These are phyloP conservation scores for Canna indica DNA, from an alignment of 176 grass and related monocot species.

Conservation along the genomic window DNA sequence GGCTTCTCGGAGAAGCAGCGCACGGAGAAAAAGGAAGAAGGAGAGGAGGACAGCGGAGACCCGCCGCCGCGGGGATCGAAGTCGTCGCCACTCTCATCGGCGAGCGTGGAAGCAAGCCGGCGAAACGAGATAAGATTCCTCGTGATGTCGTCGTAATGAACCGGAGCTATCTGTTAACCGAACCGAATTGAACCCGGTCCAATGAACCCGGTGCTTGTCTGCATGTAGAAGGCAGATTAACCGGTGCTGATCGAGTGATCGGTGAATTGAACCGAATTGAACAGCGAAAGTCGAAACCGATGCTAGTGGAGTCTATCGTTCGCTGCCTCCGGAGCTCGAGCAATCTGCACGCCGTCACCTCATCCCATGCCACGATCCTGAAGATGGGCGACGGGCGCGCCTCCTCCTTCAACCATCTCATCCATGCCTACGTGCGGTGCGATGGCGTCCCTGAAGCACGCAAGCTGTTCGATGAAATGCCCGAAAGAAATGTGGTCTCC, in stretches of 20 bases:
- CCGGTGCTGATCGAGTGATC: no score
- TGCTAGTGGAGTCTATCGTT: constrained; percentile 9
- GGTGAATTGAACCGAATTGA: no score
- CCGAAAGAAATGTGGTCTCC: constrained; percentile 36
- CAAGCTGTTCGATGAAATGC: constrained; percentile 59
- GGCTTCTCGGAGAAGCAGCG: neutral
- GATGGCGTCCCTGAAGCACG: constrained; percentile 19
- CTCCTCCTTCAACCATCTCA: constrained; percentile 45
- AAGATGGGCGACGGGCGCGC: constrained; percentile 28
- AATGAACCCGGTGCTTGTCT: no score
- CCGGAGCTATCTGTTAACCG: no score
- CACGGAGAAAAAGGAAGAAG: neutral
- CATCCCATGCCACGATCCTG: constrained; percentile 46
- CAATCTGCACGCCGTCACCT: constrained; percentile 30
- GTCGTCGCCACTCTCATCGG: neutral
- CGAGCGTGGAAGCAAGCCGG: no score
- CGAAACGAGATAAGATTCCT: no score
- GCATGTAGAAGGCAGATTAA: no score
- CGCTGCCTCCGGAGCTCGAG: constrained; percentile 41
- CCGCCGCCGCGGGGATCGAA: neutral
- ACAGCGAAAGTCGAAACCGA: neutral
- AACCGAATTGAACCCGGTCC: no score
- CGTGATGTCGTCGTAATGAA: no score
- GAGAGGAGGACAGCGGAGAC: neutral
- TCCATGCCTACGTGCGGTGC: constrained; percentile 35